A percentile compares a stretch with the other conserved stretches of the same genome.
Evolutionary conservation across 441 rosid genomes (phyloP).

Genomic region (Euphorbia celastroides): DNA sequence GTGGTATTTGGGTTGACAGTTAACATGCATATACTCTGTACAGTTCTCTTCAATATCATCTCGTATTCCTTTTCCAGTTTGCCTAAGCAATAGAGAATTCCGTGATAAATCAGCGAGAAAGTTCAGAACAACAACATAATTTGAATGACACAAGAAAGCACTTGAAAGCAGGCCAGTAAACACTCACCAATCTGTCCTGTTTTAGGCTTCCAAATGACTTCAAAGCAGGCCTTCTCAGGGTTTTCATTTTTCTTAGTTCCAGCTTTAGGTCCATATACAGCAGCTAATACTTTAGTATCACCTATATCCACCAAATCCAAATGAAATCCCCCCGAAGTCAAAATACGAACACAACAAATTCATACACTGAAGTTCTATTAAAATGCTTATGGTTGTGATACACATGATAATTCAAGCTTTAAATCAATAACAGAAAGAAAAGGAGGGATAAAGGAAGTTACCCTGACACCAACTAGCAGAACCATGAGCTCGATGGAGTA

Average conservation of each 20-base stretch:
- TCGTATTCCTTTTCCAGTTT: constrained; percentile 72
- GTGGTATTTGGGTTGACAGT: constrained; percentile 81
- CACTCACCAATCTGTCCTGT: constrained; percentile 71
- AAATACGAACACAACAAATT: too few species aligned
- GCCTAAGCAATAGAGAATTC: constrained; percentile 36
- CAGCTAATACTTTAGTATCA: constrained; percentile 79
- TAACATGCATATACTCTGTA: constrained; percentile 75
- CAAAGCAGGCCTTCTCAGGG: constrained; percentile 87
- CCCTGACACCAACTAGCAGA: constrained; percentile 95
- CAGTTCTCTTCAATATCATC: constrained; percentile 72
- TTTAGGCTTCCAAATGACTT: constrained; percentile 93
- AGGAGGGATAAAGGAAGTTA: too few species aligned
- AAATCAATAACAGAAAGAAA: too few species aligned
- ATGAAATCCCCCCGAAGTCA: too few species aligned
- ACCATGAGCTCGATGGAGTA: constrained; percentile 91
- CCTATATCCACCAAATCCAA: constrained; percentile 39
- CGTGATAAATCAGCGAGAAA: constrained; percentile 4
- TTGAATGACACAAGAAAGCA: not conserved
- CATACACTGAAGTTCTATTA: too few species aligned
- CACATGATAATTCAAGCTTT: too few species aligned
- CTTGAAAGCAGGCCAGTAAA: not conserved
- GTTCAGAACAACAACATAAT: not conserved
- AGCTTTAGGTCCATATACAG: constrained; percentile 90
- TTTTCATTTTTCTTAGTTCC: constrained; percentile 87
- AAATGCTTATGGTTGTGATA: too few species aligned